These are phyloP conservation scores for Arachis monticola DNA, from an alignment of 331 rosid species.

Conservation along the genomic window DNA sequence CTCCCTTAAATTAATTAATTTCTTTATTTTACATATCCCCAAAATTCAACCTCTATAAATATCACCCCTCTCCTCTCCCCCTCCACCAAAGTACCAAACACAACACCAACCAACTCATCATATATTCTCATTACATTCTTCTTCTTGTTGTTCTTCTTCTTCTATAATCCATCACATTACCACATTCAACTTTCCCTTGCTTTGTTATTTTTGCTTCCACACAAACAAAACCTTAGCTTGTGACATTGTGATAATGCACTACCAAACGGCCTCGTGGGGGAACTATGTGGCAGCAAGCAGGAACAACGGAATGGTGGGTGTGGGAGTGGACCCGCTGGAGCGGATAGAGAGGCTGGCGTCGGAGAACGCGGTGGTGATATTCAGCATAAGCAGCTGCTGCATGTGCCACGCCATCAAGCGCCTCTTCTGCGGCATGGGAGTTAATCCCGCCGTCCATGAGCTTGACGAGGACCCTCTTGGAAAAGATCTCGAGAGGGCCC, in stretches of 20 bases:
- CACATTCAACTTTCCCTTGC: not conserved
- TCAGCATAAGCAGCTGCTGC: constrained; percentile 89
- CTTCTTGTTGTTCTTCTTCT: too few relatives aligned
- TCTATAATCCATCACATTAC: not conserved
- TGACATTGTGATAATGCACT: constrained; percentile 44
- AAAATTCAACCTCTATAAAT: constrained; percentile 45
- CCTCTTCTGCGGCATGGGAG: constrained; percentile 93
- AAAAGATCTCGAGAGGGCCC: constrained; percentile 77
- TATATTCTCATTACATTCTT: too few relatives aligned
- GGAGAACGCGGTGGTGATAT: constrained; percentile 93
- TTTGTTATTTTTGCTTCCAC: not conserved
- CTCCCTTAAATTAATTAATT: not conserved
- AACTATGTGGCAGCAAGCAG: constrained; percentile 46
- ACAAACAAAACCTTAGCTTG: not conserved
- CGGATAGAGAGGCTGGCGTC: constrained; percentile 75
- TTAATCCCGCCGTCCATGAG: constrained; percentile 82
- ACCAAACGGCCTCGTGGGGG: constrained; percentile 67
- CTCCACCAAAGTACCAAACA: not conserved
- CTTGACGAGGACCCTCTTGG: constrained; percentile 86
- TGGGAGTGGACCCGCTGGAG: constrained; percentile 62
- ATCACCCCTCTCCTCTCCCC: constrained; percentile 19
- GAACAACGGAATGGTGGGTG: constrained; percentile 26
- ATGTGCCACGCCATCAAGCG: constrained; percentile 97
- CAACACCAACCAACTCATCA: too few relatives aligned
- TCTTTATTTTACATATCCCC: constrained; percentile 9